Percentiles rank a stretch among this genome's conserved stretches.
Evolutionary conservation across 2,329 filamentous ascomycete species (phyloP).

Genomic region (Xylariales sp.): DNA sequence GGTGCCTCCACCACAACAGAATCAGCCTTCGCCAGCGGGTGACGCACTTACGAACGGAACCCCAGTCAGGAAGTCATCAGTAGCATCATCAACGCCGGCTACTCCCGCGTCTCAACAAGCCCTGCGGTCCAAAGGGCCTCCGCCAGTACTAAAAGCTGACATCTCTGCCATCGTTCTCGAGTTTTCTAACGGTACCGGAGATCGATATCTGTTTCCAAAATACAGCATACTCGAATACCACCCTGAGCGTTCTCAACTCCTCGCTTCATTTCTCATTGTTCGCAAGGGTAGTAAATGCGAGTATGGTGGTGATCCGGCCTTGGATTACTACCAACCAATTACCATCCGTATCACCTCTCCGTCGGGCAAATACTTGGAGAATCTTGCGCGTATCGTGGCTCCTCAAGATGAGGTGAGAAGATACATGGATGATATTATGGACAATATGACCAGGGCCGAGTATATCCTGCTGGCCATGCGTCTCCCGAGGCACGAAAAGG

Average conservation of each 20-base stretch:
- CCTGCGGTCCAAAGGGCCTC: conserved; percentile 56
- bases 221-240: conserved; percentile 72
- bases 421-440: conserved; percentile 69
- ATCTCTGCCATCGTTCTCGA: conserved; percentile 66
- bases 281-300: conserved; percentile 66
- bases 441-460: conserved; percentile 63
- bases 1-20: conserved; percentile 21
- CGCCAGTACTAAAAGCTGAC: conserved; percentile 50
- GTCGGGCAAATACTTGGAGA: conserved; percentile 54
- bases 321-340: conserved; percentile 75
- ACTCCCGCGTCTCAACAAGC: conserved; percentile 41
- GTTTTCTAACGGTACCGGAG: conserved; percentile 62
- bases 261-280: conserved; percentile 74
- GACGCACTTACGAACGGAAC: conserved; percentile 28
- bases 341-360: conserved; percentile 55
- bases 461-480: conserved; percentile 65
- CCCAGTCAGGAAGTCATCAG: conserved; percentile 22
- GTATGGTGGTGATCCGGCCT: conserved; percentile 55
- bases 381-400: conserved; percentile 57
- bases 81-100: conserved; percentile 13
- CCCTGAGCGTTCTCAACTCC: conserved; percentile 52
- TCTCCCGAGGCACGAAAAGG: conserved; percentile 44
- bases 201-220: conserved; percentile 75
- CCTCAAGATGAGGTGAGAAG: conserved; percentile 57
- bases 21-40: no score